These are phyloP conservation scores for Coemansia sp. DNA, from an alignment of 371 early-diverging fungal species.

Conservation along the genomic window DNA sequence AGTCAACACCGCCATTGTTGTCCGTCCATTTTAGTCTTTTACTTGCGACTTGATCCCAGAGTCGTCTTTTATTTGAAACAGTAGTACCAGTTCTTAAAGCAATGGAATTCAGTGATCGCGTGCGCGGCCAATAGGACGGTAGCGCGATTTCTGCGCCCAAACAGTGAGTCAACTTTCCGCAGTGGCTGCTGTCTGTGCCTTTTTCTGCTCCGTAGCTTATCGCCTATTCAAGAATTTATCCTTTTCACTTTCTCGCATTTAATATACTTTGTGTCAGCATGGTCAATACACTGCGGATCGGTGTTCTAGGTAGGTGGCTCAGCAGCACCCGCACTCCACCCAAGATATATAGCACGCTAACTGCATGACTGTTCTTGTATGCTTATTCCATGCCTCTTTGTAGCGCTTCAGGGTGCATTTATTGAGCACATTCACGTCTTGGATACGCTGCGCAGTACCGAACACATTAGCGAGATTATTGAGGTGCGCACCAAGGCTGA, in stretches of 20 bases:
- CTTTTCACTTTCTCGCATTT: neutral
- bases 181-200: neutral
- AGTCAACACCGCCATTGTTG: no score
- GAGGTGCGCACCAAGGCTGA: slow-evolving; percentile 69
- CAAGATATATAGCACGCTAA: neutral
- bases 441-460: slow-evolving; percentile 56
- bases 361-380: neutral
- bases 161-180: slow-evolving; percentile 1
- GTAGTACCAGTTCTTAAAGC: neutral
- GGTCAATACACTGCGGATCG: slow-evolving; percentile 47
- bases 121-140: neutral
- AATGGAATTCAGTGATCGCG: neutral
- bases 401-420: slow-evolving; percentile 92
- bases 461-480: slow-evolving; percentile 62
- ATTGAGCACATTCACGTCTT: slow-evolving; percentile 85
- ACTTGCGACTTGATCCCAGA: no score
- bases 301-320: slow-evolving; percentile 53
- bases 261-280: neutral
- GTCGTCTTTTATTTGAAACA: neutral
- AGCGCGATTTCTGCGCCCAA: neutral
- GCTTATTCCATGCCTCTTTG: neutral
- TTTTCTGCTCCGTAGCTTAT: neutral
- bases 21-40: no score
- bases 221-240: neutral
- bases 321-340: neutral